phyloP scores from a whole-genome alignment of 371 early-diverging fungal genomes.

The Parasitella parasitica region DNA sequence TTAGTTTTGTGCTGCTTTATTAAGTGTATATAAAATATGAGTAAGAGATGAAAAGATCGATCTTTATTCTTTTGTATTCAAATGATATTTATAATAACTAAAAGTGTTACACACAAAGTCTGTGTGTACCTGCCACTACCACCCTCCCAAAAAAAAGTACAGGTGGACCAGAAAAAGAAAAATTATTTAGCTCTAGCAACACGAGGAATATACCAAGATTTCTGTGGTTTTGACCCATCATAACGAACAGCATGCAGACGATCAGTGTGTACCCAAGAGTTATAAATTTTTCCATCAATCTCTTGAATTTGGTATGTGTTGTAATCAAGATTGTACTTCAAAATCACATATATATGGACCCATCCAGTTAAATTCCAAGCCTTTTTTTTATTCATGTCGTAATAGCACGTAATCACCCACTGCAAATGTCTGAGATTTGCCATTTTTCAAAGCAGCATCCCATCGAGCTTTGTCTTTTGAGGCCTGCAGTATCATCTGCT shows the following conservation, averaged over 20 bases:
- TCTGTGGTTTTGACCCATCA: neutral
- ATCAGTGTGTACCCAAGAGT: constrained; percentile 7
- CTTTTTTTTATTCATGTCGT: neutral
- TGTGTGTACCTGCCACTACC: neutral
- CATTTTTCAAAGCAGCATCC: constrained; percentile 12
- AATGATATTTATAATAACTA: neutral
- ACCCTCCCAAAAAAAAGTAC: neutral
- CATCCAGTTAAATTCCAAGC: constrained; percentile 7
- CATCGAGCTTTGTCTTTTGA: constrained; percentile 16
- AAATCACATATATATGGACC: neutral
- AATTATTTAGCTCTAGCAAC: constrained; percentile 9
- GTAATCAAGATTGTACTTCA: neutral
- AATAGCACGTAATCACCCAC: constrained; percentile 1
- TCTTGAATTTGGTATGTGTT: neutral
- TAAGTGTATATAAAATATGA: too few species aligned
- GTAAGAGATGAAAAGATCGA: too few species aligned
- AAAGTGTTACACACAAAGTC: neutral
- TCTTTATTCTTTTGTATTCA: too few species aligned
- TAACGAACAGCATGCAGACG: neutral
- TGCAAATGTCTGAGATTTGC: neutral
- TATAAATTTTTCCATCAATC: neutral
- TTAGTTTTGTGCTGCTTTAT: too few species aligned
- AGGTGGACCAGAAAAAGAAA: neutral
- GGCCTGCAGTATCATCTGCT: neutral
- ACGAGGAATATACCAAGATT: constrained; percentile 32